Conservation (phyloP, 177 flowering plant species). For the Telopea speciosissima region DNA sequence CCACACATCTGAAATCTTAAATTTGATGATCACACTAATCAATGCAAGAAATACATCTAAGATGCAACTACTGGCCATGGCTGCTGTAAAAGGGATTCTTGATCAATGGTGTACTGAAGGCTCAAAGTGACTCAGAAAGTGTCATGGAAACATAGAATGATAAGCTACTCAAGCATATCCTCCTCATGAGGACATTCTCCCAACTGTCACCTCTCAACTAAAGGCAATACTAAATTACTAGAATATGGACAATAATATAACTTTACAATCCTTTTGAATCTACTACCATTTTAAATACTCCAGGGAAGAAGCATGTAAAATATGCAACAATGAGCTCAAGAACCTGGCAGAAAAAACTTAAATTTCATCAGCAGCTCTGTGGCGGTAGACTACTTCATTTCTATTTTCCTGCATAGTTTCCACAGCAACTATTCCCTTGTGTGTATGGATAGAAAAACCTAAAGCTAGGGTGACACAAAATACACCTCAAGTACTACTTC, state of each 20-base stretch:
- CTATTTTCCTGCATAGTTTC: conserved; percentile 8
- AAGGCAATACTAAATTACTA: background rate
- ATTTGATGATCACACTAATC: too few species aligned
- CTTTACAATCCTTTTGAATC: background rate
- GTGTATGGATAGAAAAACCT: background rate
- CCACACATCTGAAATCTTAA: too few species aligned
- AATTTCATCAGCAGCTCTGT: conserved; percentile 4
- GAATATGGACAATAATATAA: background rate
- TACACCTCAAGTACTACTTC: conserved; percentile 20
- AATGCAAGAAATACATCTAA: too few species aligned
- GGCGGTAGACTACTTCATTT: conserved; percentile 5
- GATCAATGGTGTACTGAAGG: too few species aligned
- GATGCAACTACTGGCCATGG: too few species aligned
- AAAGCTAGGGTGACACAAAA: background rate
- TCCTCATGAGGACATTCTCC: too few species aligned
- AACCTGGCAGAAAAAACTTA: background rate
- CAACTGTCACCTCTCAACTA: too few species aligned
- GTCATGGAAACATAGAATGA: too few species aligned
- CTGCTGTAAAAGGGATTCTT: too few species aligned
- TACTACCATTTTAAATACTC: background rate
- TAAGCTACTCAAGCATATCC: too few species aligned
- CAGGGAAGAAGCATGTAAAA: background rate
- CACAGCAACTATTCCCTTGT: conserved; percentile 9
- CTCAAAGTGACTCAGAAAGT: too few species aligned
- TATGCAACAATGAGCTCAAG: background rate